Evolutionary conservation across 345 rosid species (phyloP), one percentile per base, ranked within the genome.

Genomic region (Carallia brachiata): DNA sequence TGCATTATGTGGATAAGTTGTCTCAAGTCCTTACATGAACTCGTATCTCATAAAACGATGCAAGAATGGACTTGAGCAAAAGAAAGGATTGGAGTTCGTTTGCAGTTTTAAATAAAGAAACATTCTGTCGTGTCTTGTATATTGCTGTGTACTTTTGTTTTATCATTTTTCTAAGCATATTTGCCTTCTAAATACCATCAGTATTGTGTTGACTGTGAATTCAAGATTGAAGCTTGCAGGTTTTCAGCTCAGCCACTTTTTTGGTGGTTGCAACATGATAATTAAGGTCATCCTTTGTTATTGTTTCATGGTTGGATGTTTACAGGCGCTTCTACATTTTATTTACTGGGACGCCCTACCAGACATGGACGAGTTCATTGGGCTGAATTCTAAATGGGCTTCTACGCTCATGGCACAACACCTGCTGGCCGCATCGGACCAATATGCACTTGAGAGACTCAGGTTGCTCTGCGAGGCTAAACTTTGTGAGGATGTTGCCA

Each of bases 391-490:
- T 13, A 72, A 68, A 44, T 67, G 80, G 70, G 76, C 70, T 15
- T 64, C 77, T 39, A 72, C 77, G 19, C 47, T 77, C 48, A 68
- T 77, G 77, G 66, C 77, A 12, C 80, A 77, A 58, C 80, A 77
- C 69, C 80, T 77, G 40, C 77, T 77, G 36, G 80, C 73, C 7
- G 80, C 80, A 72, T 73, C 80, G 36, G 80, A 77, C 37, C 73
- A 73, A 0, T 77, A 77, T 72, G 77, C 73, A 4, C 73, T 77
- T 18, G 80, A 77, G 63, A 77, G 80, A 66, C 80, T 77, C 28
- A 63, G 73, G 60, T 56, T 77, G 73, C 70, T 77, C 5, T 77
- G 80, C 18, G 80, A 77, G 58, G 66, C 76, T 57, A 72, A 44
- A 68, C 77, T 77, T 10, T 77, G 73, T 52, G 80, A 77, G 44